A percentile compares a stretch with the other conserved stretches of the same genome.
Conservation (phyloP, 2,329 filamentous ascomycete genomes). For the Talaromyces sp. region DNA sequence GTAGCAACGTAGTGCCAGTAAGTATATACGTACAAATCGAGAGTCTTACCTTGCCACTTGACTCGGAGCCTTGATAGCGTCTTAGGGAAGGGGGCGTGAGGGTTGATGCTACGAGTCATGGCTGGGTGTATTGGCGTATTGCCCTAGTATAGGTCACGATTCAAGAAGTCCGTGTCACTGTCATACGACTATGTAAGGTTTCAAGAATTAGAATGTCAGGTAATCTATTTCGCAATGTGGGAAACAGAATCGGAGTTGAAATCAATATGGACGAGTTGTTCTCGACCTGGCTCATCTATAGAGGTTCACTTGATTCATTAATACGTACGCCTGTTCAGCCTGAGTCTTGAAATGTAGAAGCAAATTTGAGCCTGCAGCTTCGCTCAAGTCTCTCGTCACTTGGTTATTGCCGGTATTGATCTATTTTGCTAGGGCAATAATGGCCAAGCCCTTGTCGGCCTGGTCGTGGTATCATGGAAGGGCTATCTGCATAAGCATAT, state of each 20-base stretch:
- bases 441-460: too few species aligned
- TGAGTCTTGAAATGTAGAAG: not conserved
- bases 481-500: too few species aligned
- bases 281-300: not conserved
- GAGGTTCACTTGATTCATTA: not conserved
- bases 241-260: not conserved
- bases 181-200: not conserved
- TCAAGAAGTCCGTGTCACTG: not conserved
- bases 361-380: not conserved
- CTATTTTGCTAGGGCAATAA: not conserved
- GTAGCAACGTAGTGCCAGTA: too few species aligned
- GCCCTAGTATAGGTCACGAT: not conserved
- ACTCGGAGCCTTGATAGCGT: not conserved
- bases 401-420: not conserved
- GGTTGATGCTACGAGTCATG: not conserved
- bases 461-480: not conserved
- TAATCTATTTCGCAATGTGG: not conserved
- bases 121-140: not conserved
- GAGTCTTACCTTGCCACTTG: not conserved
- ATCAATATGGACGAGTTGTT: not conserved
- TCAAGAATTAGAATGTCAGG: not conserved
- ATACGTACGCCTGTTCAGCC: not conserved
- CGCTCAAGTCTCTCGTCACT: not conserved
- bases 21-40: not conserved
- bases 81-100: not conserved